Conservation (phyloP, 164 flowering plant species). For the Piper longum region DNA sequence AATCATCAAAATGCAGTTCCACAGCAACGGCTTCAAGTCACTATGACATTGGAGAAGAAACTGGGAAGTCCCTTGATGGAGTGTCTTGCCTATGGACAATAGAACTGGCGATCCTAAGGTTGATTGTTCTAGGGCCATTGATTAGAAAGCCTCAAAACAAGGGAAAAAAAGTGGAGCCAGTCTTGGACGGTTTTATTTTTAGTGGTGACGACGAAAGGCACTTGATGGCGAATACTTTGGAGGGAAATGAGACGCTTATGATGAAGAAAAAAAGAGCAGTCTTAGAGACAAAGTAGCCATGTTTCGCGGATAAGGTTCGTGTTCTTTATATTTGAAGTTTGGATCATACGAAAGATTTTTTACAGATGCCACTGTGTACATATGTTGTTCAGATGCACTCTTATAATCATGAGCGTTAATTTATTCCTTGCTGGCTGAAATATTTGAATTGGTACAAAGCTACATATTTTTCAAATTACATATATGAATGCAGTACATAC, state of each 20-base stretch:
- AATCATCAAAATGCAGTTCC: conserved; percentile 4
- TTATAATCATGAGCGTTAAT: not conserved
- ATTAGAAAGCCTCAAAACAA: conserved; percentile 24
- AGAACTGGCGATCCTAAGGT: conserved; percentile 39
- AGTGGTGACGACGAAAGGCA: not conserved
- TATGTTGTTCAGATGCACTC: too few species aligned
- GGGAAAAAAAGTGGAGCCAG: conserved; percentile 14
- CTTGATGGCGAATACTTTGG: conserved; percentile 11
- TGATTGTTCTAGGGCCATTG: conserved; percentile 60
- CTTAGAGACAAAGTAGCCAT: conserved; percentile 49
- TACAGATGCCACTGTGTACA: not conserved
- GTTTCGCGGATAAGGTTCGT: conserved; percentile 34
- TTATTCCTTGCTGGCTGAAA: not conserved
- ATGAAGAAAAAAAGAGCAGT: conserved; percentile 50
- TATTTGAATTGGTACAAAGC: not conserved
- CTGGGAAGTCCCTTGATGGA: conserved; percentile 5
- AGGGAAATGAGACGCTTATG: conserved; percentile 10
- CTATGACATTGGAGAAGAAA: conserved; percentile 1
- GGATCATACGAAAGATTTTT: not conserved
- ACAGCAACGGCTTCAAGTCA: conserved; percentile 1
- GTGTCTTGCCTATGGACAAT: not conserved
- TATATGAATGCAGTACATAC: not conserved
- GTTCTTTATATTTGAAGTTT: not conserved
- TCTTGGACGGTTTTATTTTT: conserved; percentile 9
- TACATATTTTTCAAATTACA: not conserved